phyloP scores from a whole-genome alignment of 805 yeast species.

The Ogataea corticis region DNA sequence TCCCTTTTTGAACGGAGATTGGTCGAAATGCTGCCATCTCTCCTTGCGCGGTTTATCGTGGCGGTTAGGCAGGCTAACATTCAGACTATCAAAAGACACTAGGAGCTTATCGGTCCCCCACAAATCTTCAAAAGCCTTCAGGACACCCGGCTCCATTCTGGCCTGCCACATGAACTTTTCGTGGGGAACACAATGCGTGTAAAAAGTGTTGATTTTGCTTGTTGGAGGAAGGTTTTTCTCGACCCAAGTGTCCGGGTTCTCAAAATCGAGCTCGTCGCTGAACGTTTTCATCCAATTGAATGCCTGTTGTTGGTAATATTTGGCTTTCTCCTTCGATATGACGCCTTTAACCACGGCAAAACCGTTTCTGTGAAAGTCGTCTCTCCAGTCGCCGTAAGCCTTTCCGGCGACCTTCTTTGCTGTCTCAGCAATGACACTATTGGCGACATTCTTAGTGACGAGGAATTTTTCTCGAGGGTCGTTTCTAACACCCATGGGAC shows the following conservation, averaged over 20 bases:
- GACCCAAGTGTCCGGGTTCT: conserved; percentile 32
- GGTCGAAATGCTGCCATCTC: conserved; percentile 39
- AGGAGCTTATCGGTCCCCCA: conserved; percentile 37
- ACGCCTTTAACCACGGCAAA: conserved; percentile 35
- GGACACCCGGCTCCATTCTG: conserved; percentile 31
- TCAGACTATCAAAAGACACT: conserved; percentile 36
- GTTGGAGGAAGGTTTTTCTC: conserved; percentile 32
- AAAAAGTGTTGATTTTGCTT: conserved; percentile 17
- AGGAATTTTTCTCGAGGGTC: conserved; percentile 1
- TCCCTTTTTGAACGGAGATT: conserved; percentile 33
- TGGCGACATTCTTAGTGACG: background rate
- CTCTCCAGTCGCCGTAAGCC: conserved; percentile 33
- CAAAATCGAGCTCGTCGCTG: conserved; percentile 25
- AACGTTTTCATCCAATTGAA: conserved; percentile 28
- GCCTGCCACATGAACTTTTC: conserved; percentile 38
- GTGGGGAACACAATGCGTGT: conserved; percentile 28
- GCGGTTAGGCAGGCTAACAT: conserved; percentile 31
- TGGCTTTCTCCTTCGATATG: conserved; percentile 28
- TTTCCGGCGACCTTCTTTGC: background rate
- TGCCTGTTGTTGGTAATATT: conserved; percentile 22
- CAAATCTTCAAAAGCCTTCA: conserved; percentile 28
- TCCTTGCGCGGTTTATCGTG: conserved; percentile 13
- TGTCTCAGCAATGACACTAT: background rate
- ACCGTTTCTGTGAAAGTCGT: conserved; percentile 31
- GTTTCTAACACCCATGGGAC: background rate